Evolutionary conservation across 1,284 basidiomycete genomes (phyloP).

Genomic region (Wolfiporia cocos): DNA sequence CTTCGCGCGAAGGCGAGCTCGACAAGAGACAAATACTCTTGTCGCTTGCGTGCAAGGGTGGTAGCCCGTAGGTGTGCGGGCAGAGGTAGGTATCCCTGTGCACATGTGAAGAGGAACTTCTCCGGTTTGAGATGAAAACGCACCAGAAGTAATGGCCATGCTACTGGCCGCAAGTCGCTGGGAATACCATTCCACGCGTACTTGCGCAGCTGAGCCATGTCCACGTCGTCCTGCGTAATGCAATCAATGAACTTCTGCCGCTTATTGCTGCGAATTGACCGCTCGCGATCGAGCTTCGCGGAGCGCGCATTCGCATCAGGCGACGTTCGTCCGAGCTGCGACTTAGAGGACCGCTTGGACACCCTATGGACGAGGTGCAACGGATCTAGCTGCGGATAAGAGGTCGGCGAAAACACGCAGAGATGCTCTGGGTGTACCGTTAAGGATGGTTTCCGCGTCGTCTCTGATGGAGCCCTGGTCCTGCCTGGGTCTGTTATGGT

Average conservation of each 20-base stretch:
- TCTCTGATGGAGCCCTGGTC: constrained; percentile 46
- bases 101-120: not conserved
- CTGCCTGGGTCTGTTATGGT: constrained; percentile 37
- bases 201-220: constrained; percentile 80
- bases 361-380: constrained; percentile 23
- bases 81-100: constrained; percentile 90
- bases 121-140: constrained; percentile 27
- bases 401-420: constrained; percentile 30
- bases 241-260: constrained; percentile 72
- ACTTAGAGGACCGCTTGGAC: constrained; percentile 13
- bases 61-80: constrained; percentile 72
- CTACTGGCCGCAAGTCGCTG: constrained; percentile 80
- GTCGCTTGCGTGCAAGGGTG: constrained; percentile 83
- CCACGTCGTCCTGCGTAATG: constrained; percentile 63
- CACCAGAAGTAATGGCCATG: constrained; percentile 93
- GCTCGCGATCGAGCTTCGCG: constrained; percentile 62
- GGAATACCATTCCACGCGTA: constrained; percentile 97
- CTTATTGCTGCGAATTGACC: constrained; percentile 69
- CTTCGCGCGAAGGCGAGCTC: constrained; percentile 89
- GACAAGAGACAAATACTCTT: constrained; percentile 88
- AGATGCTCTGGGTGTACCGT: constrained; percentile 42
- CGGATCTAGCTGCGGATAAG: constrained; percentile 38
- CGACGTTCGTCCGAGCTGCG: not conserved
- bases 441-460: constrained; percentile 69
- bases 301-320: constrained; percentile 34